Evolutionary conservation across 2,329 filamentous ascomycete genomes (phyloP), one percentile per base, ranked within the genome.

Genomic region (Pestalotiopsis sp.): DNA sequence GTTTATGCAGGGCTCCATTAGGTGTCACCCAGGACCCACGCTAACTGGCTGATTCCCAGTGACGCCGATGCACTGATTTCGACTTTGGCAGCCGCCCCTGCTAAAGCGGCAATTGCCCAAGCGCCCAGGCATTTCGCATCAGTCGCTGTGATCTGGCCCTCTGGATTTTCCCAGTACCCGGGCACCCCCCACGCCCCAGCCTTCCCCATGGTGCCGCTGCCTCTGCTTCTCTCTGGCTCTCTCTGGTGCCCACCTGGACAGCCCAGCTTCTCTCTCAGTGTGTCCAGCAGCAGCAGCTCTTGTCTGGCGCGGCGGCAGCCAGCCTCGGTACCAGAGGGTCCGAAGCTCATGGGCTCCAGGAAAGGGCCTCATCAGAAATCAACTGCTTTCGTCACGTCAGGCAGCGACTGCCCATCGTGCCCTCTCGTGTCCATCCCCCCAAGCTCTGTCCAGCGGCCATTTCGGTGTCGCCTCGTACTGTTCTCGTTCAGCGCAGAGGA

Each of bases 1-100:
- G 14, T 38, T 67, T 49, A 67, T 67, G 65, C 65, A 67, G 36
- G 65, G 65, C 56, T 67, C 65, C 65, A 67, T 67, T 31, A 36
- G 49, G 66, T 63, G 66, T 38, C 25, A 57, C 66, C 38, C 41
- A 25, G 41, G 39, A 13, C 36, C 66, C 20, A 52, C 66, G 66
- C 36, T 67, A 31, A 67, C 57, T 67, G 59, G 66, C 66, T 67
- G 65, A 61, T 67, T 61, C 27, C n/a, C 23, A 36, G n/a, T 49
- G 65, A 41, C 36, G 56, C 58, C 62, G 66, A n/a, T 41, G 58
- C 66, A 52, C 66, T 67, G 57, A 31, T 61, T 14, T 36, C 58
- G 27, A 61, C 20, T 36, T 36, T 63, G 57, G 17, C 64, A 52
- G 36, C 58, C 62, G 11, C 13, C 23, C 38, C 57, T 25, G 17